phyloP scores from a whole-genome alignment of 163 green algal genomes.

The Scenedesmus sp. region DNA sequence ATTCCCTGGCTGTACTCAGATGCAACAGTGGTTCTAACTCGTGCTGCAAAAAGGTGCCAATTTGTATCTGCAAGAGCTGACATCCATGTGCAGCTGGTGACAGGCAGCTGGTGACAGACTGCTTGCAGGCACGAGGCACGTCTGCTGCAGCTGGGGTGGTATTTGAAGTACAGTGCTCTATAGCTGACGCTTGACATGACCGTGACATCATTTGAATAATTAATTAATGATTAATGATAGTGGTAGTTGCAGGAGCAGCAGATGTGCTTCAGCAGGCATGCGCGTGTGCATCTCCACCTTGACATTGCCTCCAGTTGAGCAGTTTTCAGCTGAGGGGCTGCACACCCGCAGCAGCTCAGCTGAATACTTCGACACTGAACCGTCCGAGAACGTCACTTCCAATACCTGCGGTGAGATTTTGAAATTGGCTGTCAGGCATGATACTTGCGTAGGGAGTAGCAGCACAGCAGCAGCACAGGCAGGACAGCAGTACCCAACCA shows the following conservation, averaged over 20 bases:
- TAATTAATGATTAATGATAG: not conserved
- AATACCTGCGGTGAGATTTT: constrained; percentile 40
- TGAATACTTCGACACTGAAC: constrained; percentile 40
- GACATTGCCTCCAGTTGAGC: constrained; percentile 10
- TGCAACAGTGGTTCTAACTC: too few relatives aligned
- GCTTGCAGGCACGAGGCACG: too few relatives aligned
- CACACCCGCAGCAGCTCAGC: constrained; percentile 73
- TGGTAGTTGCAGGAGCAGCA: not conserved
- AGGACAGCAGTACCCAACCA: too few relatives aligned
- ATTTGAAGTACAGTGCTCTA: too few relatives aligned
- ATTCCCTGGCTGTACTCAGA: too few relatives aligned
- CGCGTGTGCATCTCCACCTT: not conserved
- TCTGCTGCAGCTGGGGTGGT: too few relatives aligned
- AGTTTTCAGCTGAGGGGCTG: constrained; percentile 69
- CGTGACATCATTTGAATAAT: not conserved
- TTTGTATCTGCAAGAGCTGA: too few relatives aligned
- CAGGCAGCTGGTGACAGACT: too few relatives aligned
- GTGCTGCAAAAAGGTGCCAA: too few relatives aligned
- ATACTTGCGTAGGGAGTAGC: not conserved
- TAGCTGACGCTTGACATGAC: too few relatives aligned
- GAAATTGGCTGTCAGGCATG: too few relatives aligned
- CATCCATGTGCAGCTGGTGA: too few relatives aligned
- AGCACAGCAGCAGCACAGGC: not conserved
- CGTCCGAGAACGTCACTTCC: constrained; percentile 55
- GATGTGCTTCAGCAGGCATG: not conserved